Evolutionary conservation across 208 protist genomes (phyloP), one percentile per base, ranked within the genome.

Genomic region (Wallacemonas collosoma): DNA sequence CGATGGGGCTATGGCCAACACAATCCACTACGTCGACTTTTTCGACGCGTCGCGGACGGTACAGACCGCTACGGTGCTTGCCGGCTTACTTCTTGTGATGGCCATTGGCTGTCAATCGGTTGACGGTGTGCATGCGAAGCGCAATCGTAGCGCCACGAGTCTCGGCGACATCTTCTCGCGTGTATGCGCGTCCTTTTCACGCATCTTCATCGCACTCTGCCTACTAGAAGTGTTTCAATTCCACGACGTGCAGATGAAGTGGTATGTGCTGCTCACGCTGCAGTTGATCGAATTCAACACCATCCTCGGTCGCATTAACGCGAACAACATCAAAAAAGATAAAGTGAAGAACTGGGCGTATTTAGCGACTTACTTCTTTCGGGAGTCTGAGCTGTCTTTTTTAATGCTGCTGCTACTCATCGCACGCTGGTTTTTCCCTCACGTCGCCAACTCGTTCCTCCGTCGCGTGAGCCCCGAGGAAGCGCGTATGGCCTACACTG

Each of bases 151-250:
- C 48, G 85, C 83, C 40, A 93, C 89, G 35, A 86, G 86, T 63
- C 82, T 97, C n/a, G 92, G 92, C 45, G 89, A 97, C 74, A 92
- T 97, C 71, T 97, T 97, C 79, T 83, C 87, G 5, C 85, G 87
- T 72, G 80, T 88, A 15, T 97, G 89, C 68, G 82, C 79, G 45
- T 92, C 82, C 73, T 79, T 94, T 74, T 78, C 82, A 12, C 87
- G 86, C 64, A 77, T 97, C 64, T 94, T 97, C 72, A 88, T 93
- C 71, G 87, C 89, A 14, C 76, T 97, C 36, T 93, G 83, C 45
- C 65, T 97, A 68, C 81, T 93, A 41, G 79, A 93, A 75, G 82
- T 93, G 36, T 85, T 95, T 47, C 73, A 81, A 56, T 81, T 97
- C 14, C 60, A 81, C 39, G 73, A 91, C 53, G 78, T 87, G 39